Evolutionary conservation across 129 eudicot species (phyloP), one percentile per base, ranked within the genome.

Genomic region (Cynara cardunculus): DNA sequence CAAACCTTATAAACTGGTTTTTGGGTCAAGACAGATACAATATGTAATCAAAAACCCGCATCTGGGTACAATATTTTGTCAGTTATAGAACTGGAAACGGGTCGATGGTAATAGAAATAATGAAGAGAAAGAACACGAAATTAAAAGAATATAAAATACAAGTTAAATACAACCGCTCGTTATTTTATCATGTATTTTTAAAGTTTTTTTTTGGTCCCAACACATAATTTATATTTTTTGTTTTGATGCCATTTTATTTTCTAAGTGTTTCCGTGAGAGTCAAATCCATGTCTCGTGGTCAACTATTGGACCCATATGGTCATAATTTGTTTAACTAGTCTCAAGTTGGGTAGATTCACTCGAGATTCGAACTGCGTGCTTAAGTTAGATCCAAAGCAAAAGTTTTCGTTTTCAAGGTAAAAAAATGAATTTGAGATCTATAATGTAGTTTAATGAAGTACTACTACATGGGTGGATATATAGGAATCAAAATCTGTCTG

Each of bases 281-380:
- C 85, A 82, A 19, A 59, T 25, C 77, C 85, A 34, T 2, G 76
- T 18, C 27, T 75, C 77, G 32, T 65, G 77, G 26, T 76, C 86
- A 71, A 25, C 78, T 10, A 30, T 59, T n/a, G 82, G 86, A 71
- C 82, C 82, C 86, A 59, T 70, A 53, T 53, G 73, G 21, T 27
- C 69, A 27, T 46, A 32, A 24, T 34, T 34, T 76, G 73, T 68
- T 35, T 30, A 74, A 41, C 74, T 62, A 73, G 14, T 56, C 24
- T 75, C 18, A 7, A 64, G 24, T 80, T 71, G 46, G 34, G 44
- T 24, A 28, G 14, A 28, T 34, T 34, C 19, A 21, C 74, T 30
- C 22, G 6, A 18, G 31, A 10, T 69, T 69, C 14, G 74, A 69
- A 69, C 22, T 10, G 31, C 22, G 74, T 28, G 46, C 44, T 69